These are phyloP conservation scores for Myriosclerotinia scirpicola DNA, from an alignment of 2,329 filamentous ascomycete species.

Conservation along the genomic window DNA sequence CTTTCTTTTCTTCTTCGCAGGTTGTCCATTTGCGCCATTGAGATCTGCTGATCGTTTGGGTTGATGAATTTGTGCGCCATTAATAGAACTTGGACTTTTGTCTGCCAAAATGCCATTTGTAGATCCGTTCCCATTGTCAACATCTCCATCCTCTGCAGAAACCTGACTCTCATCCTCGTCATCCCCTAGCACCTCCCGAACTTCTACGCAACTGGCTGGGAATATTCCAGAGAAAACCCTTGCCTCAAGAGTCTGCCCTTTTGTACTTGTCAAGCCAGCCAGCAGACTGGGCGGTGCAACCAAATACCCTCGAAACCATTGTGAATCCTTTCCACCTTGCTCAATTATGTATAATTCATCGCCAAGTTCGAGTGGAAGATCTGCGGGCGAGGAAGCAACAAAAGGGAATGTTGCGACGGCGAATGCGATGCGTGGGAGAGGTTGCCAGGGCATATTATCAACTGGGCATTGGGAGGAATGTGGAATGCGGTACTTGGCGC, in stretches of 20 bases:
- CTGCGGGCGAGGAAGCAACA: constrained; percentile 78
- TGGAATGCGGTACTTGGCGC: constrained; percentile 9
- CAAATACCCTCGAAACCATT: constrained; percentile 94
- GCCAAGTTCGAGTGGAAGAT: constrained; percentile 94
- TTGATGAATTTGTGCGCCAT: neutral
- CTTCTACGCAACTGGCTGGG: constrained; percentile 88
- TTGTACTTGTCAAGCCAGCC: constrained; percentile 84
- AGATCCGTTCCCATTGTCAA: constrained; percentile 23
- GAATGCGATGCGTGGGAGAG: constrained; percentile 94
- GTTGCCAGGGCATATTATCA: constrained; percentile 84
- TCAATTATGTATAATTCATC: constrained; percentile 99
- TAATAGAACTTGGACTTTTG: neutral
- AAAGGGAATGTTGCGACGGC: constrained; percentile 96
- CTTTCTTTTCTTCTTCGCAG: constrained; percentile 28
- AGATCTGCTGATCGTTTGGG: neutral
- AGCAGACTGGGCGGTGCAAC: constrained; percentile 91
- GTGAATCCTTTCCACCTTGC: constrained; percentile 78
- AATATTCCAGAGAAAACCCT: constrained; percentile 99
- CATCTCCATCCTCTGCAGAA: constrained; percentile 16
- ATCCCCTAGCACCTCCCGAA: constrained; percentile 87
- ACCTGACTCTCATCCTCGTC: constrained; percentile 52
- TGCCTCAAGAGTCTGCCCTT: constrained; percentile 90
- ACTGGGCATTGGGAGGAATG: constrained; percentile 23
- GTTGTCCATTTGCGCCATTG: constrained; percentile 19
- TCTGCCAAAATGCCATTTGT: constrained; percentile 26